These are phyloP conservation scores for Plasmodium berghei DNA, from an alignment of 169 alveolate species.

Conservation along the genomic window DNA sequence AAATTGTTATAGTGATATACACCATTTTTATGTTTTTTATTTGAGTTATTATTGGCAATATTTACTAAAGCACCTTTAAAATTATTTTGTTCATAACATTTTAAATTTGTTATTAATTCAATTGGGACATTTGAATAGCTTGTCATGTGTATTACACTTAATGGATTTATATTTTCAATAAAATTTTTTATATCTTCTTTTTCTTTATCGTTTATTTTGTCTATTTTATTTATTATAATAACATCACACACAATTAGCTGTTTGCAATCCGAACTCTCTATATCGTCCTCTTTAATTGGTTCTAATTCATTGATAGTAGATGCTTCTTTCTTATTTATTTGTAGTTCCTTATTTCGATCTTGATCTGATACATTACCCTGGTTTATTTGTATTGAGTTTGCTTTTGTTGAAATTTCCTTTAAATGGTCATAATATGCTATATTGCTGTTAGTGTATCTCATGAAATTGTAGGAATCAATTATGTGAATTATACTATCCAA, in stretches of 20 bases:
- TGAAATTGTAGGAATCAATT: conserved; percentile 52
- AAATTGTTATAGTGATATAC: conserved; percentile 55
- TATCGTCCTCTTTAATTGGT: not conserved
- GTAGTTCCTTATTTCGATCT: not conserved
- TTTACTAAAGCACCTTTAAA: conserved; percentile 30
- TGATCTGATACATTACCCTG: not conserved
- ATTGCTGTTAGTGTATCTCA: conserved; percentile 6
- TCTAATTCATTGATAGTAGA: not conserved
- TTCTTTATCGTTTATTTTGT: conserved; percentile 40
- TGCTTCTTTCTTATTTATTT: too few relatives aligned
- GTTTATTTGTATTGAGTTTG: not conserved
- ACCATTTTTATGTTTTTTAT: not conserved
- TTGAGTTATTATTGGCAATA: not conserved
- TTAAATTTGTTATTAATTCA: conserved; percentile 54
- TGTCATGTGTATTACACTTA: conserved; percentile 36
- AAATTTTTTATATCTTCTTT: conserved; percentile 40
- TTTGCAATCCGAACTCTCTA: conserved; percentile 12
- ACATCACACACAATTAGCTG: conserved; percentile 68
- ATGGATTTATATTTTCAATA: conserved; percentile 49
- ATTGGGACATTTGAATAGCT: conserved; percentile 44
- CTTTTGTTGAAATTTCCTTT: not conserved
- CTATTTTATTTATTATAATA: conserved; percentile 62
- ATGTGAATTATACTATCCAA: conserved; percentile 67
- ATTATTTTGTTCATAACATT: conserved; percentile 74
- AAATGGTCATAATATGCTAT: conserved; percentile 14